Percentiles rank a stretch among this genome's conserved stretches.
phyloP scores from a whole-genome alignment of 164 flowering plant genomes.

The Magnolia officinalis region DNA sequence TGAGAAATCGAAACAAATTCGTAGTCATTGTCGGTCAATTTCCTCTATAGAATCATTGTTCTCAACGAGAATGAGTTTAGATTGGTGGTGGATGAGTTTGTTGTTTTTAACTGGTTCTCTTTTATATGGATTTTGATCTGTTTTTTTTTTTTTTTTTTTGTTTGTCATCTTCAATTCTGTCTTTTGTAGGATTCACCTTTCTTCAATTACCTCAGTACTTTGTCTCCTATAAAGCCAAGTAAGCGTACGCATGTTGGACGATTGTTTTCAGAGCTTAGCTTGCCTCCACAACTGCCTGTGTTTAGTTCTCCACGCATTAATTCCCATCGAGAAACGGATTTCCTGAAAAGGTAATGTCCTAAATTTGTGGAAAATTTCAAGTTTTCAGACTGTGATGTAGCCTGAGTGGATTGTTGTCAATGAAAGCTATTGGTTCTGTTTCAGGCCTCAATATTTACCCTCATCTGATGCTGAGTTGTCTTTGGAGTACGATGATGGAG shows the following conservation, averaged over 20 bases:
- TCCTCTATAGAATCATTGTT: not conserved
- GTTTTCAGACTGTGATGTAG: not conserved
- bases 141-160: not conserved
- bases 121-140: not conserved
- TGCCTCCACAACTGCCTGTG: constrained; percentile 42
- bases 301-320: constrained; percentile 49
- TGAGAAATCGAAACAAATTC: not conserved
- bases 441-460: constrained; percentile 23
- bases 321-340: constrained; percentile 23
- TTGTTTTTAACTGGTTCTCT: not conserved
- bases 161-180: not conserved
- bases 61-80: not conserved
- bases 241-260: constrained; percentile 28
- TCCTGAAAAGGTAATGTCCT: constrained; percentile 27
- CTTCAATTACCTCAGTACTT: constrained; percentile 31
- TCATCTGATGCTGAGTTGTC: constrained; percentile 18
- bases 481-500: constrained; percentile 10
- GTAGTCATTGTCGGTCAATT: not conserved
- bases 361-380: not conserved
- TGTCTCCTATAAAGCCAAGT: constrained; percentile 47
- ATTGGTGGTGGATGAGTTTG: not conserved
- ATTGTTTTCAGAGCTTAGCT: constrained; percentile 35
- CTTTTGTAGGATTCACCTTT: constrained; percentile 54
- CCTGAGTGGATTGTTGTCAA: constrained; percentile 4
- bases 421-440: constrained; percentile 5